Conservation (phyloP, 83 land plant species). For the Thuja plicata region DNA sequence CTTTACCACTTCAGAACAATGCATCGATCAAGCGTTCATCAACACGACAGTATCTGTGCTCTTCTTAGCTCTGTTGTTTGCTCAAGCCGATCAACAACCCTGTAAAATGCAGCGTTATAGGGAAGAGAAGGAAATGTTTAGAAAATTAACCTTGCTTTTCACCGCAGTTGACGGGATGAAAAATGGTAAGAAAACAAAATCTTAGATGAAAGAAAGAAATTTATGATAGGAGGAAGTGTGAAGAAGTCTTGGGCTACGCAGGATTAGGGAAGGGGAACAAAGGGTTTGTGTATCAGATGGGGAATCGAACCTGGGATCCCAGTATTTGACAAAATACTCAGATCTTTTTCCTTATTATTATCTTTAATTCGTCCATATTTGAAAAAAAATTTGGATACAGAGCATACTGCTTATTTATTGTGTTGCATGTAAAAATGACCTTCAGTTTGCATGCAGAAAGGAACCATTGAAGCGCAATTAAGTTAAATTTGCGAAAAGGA, state of each 20-base stretch:
- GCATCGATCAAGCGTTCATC: neutral
- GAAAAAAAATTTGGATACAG: no score
- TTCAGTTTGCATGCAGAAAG: no score
- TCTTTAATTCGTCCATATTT: no score
- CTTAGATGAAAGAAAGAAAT: neutral
- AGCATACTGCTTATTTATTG: no score
- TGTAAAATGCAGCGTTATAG: neutral
- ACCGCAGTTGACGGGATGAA: neutral
- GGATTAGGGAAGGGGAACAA: neutral
- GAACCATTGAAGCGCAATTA: no score
- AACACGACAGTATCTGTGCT: neutral
- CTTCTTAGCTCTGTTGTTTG: neutral
- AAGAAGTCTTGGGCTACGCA: neutral
- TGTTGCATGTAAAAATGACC: no score
- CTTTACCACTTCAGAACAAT: neutral
- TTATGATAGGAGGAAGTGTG: neutral
- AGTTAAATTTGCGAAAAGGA: no score
- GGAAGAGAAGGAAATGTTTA: neutral
- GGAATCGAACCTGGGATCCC: neutral
- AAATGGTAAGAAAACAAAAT: neutral
- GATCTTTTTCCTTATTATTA: no score
- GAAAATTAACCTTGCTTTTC: neutral
- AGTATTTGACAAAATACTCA: no score
- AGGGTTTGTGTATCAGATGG: neutral
- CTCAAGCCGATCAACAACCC: neutral